Base-by-base conservation (phyloP, 805 yeast species). In the Kuraishia floccosa region DNA sequence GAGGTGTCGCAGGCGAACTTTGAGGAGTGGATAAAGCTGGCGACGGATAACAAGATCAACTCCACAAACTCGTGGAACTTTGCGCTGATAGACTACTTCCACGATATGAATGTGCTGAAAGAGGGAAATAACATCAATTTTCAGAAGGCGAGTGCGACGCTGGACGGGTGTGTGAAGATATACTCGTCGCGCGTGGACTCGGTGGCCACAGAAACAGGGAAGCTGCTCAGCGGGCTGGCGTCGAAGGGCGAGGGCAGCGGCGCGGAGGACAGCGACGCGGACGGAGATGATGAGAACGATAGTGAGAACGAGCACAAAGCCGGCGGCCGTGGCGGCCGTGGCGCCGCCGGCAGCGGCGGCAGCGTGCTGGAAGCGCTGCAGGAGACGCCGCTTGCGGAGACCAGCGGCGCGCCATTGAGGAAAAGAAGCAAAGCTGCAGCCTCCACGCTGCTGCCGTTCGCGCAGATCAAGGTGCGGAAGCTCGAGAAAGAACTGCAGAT, bases 21-120 rank as follows among this genome's bases (percentile, higher is more conserved):
- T 42, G 89, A 82, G 41, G 70, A 70, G 49, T 82, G 93, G 91
- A 76, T 82, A 59, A 74, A 76, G 37, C 66, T 82, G 63, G 87
- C 85, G 16, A 78, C 85, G 1, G 86, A 77, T 42, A 83, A 68
- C 47, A 68, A 67, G 42, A 63, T 68, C 45, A 68, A 67, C 16
- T 40, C 60, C 23, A 55, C 50, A 26, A 68, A 68, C 41, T 54
- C 66, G 29, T 68, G 76, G 76, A 57, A 61, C 30, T 59, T 63
- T 38, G 65, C 63, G 0, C 49, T 68, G 37, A 68, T 68, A 35
- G 73, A 67, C 40, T 68, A 68, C 43, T 68, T 68, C 44, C 62
- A 64, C 42, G 72, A 68, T 39, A 51, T 68, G 52, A 61, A 60
- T 28, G 58, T 62, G 19, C 53, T 68, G 24, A 52, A 57, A 36